phyloP scores from a whole-genome alignment of 2,329 filamentous ascomycete species.

The Neopestalotiopsis sp. region DNA sequence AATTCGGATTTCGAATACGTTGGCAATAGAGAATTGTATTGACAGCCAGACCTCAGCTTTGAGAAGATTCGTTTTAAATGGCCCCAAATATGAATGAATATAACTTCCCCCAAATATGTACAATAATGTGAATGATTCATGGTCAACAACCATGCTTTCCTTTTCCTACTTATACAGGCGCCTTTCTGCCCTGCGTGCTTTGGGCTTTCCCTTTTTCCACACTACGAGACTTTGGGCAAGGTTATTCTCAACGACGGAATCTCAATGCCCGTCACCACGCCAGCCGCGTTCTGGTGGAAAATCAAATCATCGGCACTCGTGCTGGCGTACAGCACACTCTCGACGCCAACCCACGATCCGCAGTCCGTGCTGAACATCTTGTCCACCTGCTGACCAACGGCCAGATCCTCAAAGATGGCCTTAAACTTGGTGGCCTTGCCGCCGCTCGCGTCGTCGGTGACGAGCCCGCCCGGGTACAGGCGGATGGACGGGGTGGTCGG shows the following conservation, averaged over 20 bases:
- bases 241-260: conserved; percentile 33
- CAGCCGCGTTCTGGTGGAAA: conserved; percentile 30
- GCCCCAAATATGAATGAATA: neutral
- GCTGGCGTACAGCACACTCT: conserved; percentile 33
- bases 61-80: neutral
- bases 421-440: conserved; percentile 36
- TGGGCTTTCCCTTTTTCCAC: neutral
- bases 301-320: conserved; percentile 33
- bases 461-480: conserved; percentile 38
- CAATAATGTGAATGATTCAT: neutral
- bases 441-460: conserved; percentile 26
- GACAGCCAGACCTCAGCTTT: neutral
- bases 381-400: conserved; percentile 23
- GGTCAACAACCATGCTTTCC: neutral
- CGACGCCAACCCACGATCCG: conserved; percentile 33
- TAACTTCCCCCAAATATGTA: neutral
- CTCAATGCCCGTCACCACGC: conserved; percentile 29
- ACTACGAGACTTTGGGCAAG: conserved; percentile 26
- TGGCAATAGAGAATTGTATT: neutral
- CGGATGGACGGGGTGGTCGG: conserved; percentile 33
- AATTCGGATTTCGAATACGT: neutral
- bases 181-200: neutral
- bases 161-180: neutral
- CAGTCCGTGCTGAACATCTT: conserved; percentile 42
- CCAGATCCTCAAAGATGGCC: conserved; percentile 37